phyloP scores from a whole-genome alignment of 768 basidiomycete species.

The Crepidotus variabilis region DNA sequence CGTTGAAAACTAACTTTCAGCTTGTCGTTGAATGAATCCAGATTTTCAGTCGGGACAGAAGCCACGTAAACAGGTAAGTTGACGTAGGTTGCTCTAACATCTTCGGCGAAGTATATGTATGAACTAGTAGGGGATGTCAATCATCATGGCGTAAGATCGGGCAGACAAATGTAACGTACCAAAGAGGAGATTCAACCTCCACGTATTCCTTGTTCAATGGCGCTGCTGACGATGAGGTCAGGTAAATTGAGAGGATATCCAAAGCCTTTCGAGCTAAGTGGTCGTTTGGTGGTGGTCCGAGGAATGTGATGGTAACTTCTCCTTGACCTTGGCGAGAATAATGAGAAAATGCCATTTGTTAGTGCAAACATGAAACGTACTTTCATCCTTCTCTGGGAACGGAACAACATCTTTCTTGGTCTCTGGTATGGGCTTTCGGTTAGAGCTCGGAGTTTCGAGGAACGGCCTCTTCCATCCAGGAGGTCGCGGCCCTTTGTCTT shows the following conservation, averaged over 20 bases:
- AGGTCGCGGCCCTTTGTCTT: constrained; percentile 67
- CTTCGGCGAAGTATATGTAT: constrained; percentile 82
- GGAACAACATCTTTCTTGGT: constrained; percentile 68
- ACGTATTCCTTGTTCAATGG: constrained; percentile 89
- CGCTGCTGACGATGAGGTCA: constrained; percentile 80
- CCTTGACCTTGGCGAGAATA: constrained; percentile 51
- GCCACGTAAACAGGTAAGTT: constrained; percentile 77
- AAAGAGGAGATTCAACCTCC: constrained; percentile 86
- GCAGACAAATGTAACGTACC: constrained; percentile 41
- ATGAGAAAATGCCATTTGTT: not conserved
- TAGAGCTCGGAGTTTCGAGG: constrained; percentile 77
- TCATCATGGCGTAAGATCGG: not conserved
- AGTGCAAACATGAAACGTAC: constrained; percentile 24
- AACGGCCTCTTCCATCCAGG: constrained; percentile 92
- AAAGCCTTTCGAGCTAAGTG: constrained; percentile 80
- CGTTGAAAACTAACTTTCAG: constrained; percentile 65
- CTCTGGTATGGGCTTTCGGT: constrained; percentile 44
- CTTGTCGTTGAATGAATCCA: constrained; percentile 68
- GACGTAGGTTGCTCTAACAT: constrained; percentile 64
- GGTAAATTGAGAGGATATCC: constrained; percentile 81
- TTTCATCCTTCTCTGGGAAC: constrained; percentile 97
- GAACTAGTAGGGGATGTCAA: constrained; percentile 42
- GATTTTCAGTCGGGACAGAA: constrained; percentile 77
- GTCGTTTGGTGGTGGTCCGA: constrained; percentile 71
- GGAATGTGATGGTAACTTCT: constrained; percentile 72